phyloP scores from a whole-genome alignment of 148 eudicot genomes.

The Rhododendron simsii region DNA sequence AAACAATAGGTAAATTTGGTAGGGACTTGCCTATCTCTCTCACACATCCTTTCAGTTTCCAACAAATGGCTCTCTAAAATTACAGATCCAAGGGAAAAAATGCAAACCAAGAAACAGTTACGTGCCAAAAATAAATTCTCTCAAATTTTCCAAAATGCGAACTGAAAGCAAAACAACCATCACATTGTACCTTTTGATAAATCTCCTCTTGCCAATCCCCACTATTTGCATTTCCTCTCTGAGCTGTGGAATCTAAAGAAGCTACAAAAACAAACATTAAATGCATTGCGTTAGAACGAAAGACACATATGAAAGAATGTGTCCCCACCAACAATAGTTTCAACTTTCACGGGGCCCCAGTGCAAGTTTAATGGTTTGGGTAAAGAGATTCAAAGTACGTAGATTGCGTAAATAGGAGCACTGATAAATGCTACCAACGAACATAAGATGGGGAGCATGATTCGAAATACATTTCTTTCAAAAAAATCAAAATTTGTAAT shows the following conservation, averaged over 20 bases:
- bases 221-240: slow-evolving; percentile 49
- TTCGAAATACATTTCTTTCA: background rate
- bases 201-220: slow-evolving; percentile 95
- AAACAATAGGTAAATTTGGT: background rate
- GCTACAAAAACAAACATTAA: slow-evolving; percentile 33
- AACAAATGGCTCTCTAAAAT: background rate
- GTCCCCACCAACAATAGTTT: background rate
- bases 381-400: background rate
- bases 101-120: background rate
- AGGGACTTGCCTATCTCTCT: background rate
- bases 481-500: background rate
- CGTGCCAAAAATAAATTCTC: background rate
- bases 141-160: background rate
- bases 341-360: background rate
- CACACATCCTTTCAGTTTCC: background rate
- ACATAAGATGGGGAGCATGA: background rate
- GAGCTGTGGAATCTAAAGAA: slow-evolving; percentile 81
- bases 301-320: background rate
- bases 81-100: background rate
- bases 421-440: background rate
- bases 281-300: background rate
- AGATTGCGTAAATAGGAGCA: background rate
- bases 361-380: background rate
- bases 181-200: slow-evolving; percentile 72
- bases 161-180: background rate